Evolutionary conservation across 768 basidiomycete genomes (phyloP).

Genomic region (Russula lepida): DNA sequence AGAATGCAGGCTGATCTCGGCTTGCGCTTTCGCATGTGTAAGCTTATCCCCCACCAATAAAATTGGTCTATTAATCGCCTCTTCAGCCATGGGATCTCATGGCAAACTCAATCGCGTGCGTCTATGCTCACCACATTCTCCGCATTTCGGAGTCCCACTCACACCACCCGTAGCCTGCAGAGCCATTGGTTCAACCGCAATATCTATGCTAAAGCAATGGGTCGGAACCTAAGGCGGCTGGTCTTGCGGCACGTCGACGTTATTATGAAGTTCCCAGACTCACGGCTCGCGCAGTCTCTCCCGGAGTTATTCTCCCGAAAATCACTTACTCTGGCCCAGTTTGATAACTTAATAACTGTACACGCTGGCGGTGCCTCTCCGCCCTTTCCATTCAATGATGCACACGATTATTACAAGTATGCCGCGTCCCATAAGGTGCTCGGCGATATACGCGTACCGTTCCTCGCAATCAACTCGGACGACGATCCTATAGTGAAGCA

Average conservation of each 20-base stretch:
- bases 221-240: constrained; percentile 55
- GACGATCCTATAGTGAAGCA: constrained; percentile 75
- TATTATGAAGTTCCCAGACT: constrained; percentile 44
- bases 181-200: constrained; percentile 47
- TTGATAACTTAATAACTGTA: constrained; percentile 58
- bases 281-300: constrained; percentile 42
- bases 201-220: constrained; percentile 76
- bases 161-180: constrained; percentile 38
- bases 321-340: constrained; percentile 45
- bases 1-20: constrained; percentile 51
- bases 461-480: constrained; percentile 67
- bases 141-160: not conserved
- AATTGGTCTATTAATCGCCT: not conserved
- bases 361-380: constrained; percentile 53
- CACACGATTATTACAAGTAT: constrained; percentile 42
- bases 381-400: constrained; percentile 41
- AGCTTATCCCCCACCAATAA: constrained; percentile 27
- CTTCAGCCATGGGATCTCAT: constrained; percentile 43
- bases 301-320: constrained; percentile 39
- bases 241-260: constrained; percentile 42
- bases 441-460: constrained; percentile 56
- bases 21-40: constrained; percentile 69
- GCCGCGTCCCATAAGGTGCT: constrained; percentile 58
- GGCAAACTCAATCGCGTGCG: constrained; percentile 31
- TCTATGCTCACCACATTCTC: not conserved